These are phyloP conservation scores for Olyra latifolia DNA, from an alignment of 176 grass and related monocot species.

Conservation along the genomic window DNA sequence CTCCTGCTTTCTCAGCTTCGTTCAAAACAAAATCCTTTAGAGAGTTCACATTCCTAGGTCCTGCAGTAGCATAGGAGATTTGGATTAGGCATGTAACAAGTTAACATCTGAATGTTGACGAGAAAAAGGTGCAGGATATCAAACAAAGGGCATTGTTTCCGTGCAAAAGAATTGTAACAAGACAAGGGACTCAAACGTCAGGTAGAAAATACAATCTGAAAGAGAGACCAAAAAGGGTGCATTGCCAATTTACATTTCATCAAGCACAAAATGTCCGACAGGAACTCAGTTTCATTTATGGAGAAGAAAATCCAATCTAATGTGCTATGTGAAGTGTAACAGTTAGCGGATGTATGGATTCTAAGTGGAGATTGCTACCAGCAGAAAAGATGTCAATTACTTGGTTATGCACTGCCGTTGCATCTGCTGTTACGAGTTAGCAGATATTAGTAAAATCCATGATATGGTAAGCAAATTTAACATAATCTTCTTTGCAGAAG, in stretches of 20 bases:
- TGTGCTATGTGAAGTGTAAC: not conserved
- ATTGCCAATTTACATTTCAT: not conserved
- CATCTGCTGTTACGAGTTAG: not conserved
- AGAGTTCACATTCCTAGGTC: conserved; percentile 73
- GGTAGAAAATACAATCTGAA: not conserved
- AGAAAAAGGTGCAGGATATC: not conserved
- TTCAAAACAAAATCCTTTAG: conserved; percentile 74
- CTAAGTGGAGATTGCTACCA: not conserved
- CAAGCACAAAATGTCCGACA: not conserved
- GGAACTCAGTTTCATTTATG: not conserved
- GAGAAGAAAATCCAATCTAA: not conserved
- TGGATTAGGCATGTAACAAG: not conserved
- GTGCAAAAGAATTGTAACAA: not conserved
- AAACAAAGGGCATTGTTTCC: not conserved
- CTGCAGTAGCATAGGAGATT: conserved; percentile 38
- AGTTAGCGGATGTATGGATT: not conserved
- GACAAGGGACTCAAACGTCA: not conserved
- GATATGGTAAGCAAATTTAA: not conserved
- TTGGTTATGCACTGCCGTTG: not conserved
- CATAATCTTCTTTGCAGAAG: not conserved
- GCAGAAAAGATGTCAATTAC: not conserved
- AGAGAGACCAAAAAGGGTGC: not conserved
- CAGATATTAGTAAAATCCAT: not conserved
- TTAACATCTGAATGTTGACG: not conserved
- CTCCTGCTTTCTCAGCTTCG: conserved; percentile 71